Evolutionary conservation across 2,329 filamentous ascomycete genomes (phyloP), one percentile per base, ranked within the genome.

Genomic region (Rhinocladiella mackenziei): DNA sequence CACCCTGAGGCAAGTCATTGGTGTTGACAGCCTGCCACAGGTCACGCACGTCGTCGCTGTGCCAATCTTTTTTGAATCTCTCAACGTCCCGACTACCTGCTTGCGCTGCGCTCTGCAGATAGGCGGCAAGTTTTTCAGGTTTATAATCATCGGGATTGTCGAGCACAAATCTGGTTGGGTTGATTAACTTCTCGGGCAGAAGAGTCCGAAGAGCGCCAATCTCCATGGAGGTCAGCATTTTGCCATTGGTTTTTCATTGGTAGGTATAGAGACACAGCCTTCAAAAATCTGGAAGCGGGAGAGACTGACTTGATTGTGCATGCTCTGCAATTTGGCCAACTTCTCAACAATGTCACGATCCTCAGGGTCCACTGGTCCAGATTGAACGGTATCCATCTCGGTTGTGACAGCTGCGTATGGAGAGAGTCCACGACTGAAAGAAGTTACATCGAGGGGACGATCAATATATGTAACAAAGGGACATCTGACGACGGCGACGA

Each of bases 161-260:
- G 19, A 68, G 61, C n/a, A 66, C 64, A 2, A 58, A 54, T 9
- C 70, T 44, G 3, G 67, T 67, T 9, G 66, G 64, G 25, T 69
- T 54, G 8, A 70, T 18, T 65, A 64, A 34, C 29, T 47, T 52
- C 14, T 61, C 62, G 3, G 69, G 68, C 20, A 71, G 56, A 13
- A 70, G 56, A 17, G 59, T 61, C 34, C 68, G 68, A 11, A 72
- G 58, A 49, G 64, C 59, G 39, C 68, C 66, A 38, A 71, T 66
- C 67, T 71, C 40, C 10, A 33, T 22, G 18, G 23, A 44, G 23
- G 43, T 50, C 38, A 55, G 49, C 32, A 42, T 18, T 11, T 11
- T 17, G 10, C 31, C 14, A 8, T 13, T 14, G 19, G 3, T n/a
- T 11, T 18, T 7, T 37, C 11, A 36, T 31, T 23, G 36, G 43